Base-by-base conservation (phyloP, 148 eudicot genomes). In the Arctostaphylos glauca region DNA sequence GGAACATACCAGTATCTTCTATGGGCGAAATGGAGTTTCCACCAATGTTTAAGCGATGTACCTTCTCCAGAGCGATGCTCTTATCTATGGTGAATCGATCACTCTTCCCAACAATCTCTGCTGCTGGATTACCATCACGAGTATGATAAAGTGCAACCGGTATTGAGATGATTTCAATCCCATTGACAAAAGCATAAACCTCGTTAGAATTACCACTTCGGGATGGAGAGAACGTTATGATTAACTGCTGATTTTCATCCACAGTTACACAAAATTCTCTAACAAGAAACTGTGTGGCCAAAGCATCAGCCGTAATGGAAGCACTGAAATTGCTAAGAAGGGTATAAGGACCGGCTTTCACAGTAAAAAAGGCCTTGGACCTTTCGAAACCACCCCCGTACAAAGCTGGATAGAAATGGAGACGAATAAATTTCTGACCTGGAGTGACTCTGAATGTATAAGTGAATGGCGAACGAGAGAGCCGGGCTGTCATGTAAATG, bases 291-390 rank as follows among this genome's bases (percentile, higher is more conserved):
- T 70, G 62, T 0, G 66, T 14, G 41, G 67, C 82, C 52, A 74
- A 46, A 1, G 81, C 72, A 19, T 79, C 81, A 15, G 83, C 83
- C 13, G 84, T 67, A n/a, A 86, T 81, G 54, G 67, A 83, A 72
- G 92, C 77, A 72, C 89, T 91, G 66, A 89, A 88, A 80, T 91
- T 84, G 31, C 66, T 74, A 3, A 91, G 83, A 12, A 89, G 91
- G 21, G 87, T 87, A 31, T 71, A 80, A 21, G 80, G 82, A 14
- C 89, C 90, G 5, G 88, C 88, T 83, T 86, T 44, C 2, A 91
- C 86, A 12, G 86, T 82, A 15, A 90, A 80, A 53, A 82, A 84
- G 21, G 52, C 86, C 5, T 38, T 19, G 0, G 81, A 83, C 12
- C 77, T 66, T 48, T 86, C 15, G 46, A 85, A 82, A 44, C 81